Conservation (phyloP, 768 basidiomycete genomes). For the Tulasnella sp. region DNA sequence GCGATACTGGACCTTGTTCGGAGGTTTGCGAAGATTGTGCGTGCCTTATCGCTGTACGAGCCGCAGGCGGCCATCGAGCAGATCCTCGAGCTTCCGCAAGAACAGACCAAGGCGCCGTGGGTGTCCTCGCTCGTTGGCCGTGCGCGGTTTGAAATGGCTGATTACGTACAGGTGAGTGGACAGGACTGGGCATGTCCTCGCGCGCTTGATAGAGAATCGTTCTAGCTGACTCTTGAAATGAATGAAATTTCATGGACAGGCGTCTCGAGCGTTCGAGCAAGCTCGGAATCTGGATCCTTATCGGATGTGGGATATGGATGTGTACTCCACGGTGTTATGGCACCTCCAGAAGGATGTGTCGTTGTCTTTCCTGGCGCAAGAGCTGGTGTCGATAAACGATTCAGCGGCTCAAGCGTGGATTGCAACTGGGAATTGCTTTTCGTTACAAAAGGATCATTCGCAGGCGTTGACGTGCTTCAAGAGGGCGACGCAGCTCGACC, state of each 20-base stretch:
- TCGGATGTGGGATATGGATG: constrained; percentile 84
- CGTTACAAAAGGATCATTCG: constrained; percentile 82
- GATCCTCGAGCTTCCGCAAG: constrained; percentile 60
- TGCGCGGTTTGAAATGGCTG: constrained; percentile 79
- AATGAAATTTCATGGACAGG: constrained; percentile 37
- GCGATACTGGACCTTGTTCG: constrained; percentile 70
- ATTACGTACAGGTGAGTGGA: constrained; percentile 73
- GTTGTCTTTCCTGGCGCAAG: constrained; percentile 87
- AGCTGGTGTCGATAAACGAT: constrained; percentile 74
- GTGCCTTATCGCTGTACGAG: constrained; percentile 62
- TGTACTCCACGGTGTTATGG: constrained; percentile 93
- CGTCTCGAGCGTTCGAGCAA: constrained; percentile 76
- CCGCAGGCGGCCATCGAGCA: constrained; percentile 61
- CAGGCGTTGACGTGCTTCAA: constrained; percentile 91
- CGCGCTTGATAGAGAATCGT: neutral
- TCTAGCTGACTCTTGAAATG: constrained; percentile 14
- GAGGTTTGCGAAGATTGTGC: constrained; percentile 67
- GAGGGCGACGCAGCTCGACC: constrained; percentile 79
- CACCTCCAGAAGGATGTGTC: constrained; percentile 75
- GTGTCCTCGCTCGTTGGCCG: constrained; percentile 73
- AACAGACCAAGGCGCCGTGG: constrained; percentile 62
- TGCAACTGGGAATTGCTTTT: constrained; percentile 90
- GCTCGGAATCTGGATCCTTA: constrained; percentile 81
- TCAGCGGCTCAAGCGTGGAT: constrained; percentile 87
- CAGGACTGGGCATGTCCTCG: neutral